Base-by-base conservation (phyloP, 2,329 filamentous ascomycete genomes). In the Aspergillus candidus region DNA sequence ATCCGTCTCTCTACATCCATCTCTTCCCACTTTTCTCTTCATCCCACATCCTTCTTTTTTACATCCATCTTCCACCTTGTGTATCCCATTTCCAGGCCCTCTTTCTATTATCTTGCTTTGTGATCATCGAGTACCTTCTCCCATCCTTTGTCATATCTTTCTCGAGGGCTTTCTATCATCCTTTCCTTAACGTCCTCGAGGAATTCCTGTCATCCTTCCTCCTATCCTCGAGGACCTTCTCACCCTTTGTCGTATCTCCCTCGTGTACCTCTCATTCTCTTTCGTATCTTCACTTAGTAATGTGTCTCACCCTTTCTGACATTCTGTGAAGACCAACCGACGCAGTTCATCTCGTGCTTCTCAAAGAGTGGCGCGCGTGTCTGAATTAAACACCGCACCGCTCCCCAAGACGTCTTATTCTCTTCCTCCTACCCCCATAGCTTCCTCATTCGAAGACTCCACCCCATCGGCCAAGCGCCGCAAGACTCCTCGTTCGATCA, bases 391-490 rank as follows among this genome's bases (percentile, higher is more conserved):
- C 27, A 34, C 43, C 11, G 41, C 43, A 4, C 47, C 48, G 18
- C 34, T 46, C 13, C 49, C 55, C 33, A 52, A 53, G 31, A 47
- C 52, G 4, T 53, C 55, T 31, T 51, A 49, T 34, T 58, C 55
- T 43, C 44, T 58, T 2, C 51, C 55, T 12, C 40, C 53, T 11
- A 56, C 54, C 5, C 54, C 54, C 22, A 36, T 56, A 17, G 47
- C 44, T 14, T 48, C 55, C 11, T 48, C 53, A 8, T 58, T 58
- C 31, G 55, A 56, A 32, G 55, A 58, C 12, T 27, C 50, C n/a
- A 17, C 49, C 11, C 37, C 48, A 11, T 53, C 53, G 13, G 40
- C 47, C n/a, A 56, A 56, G 37, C 53, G 53, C 12, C 51, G 50
- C 32, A 52, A 46, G 27, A 56, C 53, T 14, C 51, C 47, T 27